Base-by-base conservation (phyloP, 2,329 filamentous ascomycete species). In the Sarocladium kiliense region DNA sequence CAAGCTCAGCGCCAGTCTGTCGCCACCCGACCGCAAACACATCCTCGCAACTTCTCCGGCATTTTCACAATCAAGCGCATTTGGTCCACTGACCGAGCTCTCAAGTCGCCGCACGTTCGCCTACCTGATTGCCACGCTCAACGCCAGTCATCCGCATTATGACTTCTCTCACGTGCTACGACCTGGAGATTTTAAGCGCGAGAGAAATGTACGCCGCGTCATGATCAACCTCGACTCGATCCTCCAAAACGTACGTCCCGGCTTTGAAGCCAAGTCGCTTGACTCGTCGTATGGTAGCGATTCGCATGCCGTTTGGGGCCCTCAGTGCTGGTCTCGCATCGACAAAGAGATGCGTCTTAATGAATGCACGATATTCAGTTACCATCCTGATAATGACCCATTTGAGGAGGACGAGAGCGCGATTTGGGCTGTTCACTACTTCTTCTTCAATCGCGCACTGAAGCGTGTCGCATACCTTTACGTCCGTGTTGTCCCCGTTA, bases 381-480 rank as follows among this genome's bases (percentile, higher is more conserved):
- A 96, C 73, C 84, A 88, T 53, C 94, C 94, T 0, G 87, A 91
- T 39, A 89, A 92, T 58, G 92, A 96, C 65, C 91, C 91, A 0
- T 96, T 95, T 64, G 88, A 92, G 63, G 91, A 91, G 59, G 92
- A 96, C 58, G 91, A 97, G 66, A 89, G 90, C 58, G 88, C 92
- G 10, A 92, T 99, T 59, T 99, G 93, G 93, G 91, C 89, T 51
- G 80, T 92, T 59, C 92, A 97, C 70, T 97, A 96, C 72, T 96
- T 99, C 76, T 96, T 97, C 71, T 97, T 97, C 80, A 97, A 96
- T 77, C 93, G 93, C 65, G 78, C 86, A 25, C 81, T 87, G 66
- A 97, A 97, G 76, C 85, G 94, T 41, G 93, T 99, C 18, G 92
- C 91, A 58, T 99, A 99, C 68, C 76, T 99, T 45, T 95, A 97